Evolutionary conservation across 148 eudicot species (phyloP), one percentile per base, ranked within the genome.

Genomic region (Tetragonia tetragonoides): DNA sequence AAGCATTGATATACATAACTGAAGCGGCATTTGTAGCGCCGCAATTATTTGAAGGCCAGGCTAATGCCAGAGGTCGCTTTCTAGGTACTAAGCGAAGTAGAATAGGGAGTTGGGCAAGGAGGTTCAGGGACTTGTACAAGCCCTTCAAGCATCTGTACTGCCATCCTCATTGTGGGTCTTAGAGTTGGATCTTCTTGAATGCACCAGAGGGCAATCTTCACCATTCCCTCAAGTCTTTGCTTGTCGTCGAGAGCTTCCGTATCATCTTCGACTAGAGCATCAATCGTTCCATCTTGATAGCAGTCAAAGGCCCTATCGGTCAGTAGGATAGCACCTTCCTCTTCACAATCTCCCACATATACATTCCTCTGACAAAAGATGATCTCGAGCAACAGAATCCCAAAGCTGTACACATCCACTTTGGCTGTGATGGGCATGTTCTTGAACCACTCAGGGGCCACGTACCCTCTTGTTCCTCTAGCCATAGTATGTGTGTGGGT

Each of bases 381-480:
- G 37, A 84, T 76, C 75, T 81, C 87, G 23, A 84, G 84, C 65
- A 84, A 67, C 74, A 81, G 24, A 46, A 78, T 69, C 49, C 87
- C 85, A 42, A 79, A 76, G 62, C 85, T 79, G 41, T 83, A 83
- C 15, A 79, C 82, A 75, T 83, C 85, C 38, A 81, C 82, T 60
- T 84, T 84, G 38, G 62, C 66, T 7, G 84, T 70, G 9, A 84
- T 66, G 2, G 84, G 81, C 65, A 47, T 72, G 39, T 73, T 72
- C 78, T 23, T 74, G 61, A 85, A 82, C 85, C 85, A 85, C 68
- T 85, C 86, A 20, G 86, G 84, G 15, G 84, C 88, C 15, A 86
- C 80, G 24, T 83, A 86, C 38, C 88, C 86, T 71, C 79, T 78
- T 51, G 88, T 86, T 64, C 86, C 88, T 69, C 86, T 83, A 3